phyloP scores from a whole-genome alignment of 306 rosid genomes.

The Prunus kanzakura region DNA sequence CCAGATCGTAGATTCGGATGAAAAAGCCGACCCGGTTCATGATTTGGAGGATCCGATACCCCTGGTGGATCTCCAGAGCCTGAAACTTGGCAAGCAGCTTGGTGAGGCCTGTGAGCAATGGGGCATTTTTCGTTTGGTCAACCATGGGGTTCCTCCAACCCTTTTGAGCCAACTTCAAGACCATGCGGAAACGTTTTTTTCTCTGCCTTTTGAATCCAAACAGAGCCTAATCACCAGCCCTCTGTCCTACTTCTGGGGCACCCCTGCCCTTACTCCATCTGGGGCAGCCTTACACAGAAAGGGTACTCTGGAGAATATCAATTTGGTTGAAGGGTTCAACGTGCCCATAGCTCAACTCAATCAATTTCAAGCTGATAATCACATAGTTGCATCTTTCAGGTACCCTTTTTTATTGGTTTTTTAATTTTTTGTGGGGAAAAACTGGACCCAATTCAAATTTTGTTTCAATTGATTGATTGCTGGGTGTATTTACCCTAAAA shows the following conservation, averaged over 20 bases:
- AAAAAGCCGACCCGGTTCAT: not conserved
- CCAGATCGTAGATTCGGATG: not conserved
- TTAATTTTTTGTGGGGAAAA: not conserved
- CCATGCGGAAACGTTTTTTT: conserved; percentile 31
- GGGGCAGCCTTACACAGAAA: conserved; percentile 33
- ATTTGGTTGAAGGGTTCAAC: conserved; percentile 63
- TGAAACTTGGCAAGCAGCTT: conserved; percentile 16
- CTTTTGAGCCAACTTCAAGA: conserved; percentile 43
- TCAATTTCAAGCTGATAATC: conserved; percentile 32
- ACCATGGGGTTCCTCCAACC: conserved; percentile 62
- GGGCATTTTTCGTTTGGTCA: conserved; percentile 71
- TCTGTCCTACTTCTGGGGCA: conserved; percentile 70
- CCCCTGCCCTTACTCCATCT: conserved; percentile 52
- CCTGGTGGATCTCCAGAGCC: conserved; percentile 42
- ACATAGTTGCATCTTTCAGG: conserved; percentile 44
- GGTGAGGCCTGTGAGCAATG: conserved; percentile 58
- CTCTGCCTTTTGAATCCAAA: conserved; percentile 50
- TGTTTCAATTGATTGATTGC: not conserved
- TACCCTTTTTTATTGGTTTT: not conserved
- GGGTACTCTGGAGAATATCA: conserved; percentile 26
- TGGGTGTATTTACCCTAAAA: not conserved
- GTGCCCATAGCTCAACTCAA: conserved; percentile 47
- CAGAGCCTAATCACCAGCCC: conserved; percentile 35
- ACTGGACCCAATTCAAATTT: not conserved
- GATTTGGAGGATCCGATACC: conserved; percentile 38